Evolutionary conservation across 2,329 filamentous ascomycete genomes (phyloP), one percentile per base, ranked within the genome.

Genomic region (Sordariomycetes sp.): DNA sequence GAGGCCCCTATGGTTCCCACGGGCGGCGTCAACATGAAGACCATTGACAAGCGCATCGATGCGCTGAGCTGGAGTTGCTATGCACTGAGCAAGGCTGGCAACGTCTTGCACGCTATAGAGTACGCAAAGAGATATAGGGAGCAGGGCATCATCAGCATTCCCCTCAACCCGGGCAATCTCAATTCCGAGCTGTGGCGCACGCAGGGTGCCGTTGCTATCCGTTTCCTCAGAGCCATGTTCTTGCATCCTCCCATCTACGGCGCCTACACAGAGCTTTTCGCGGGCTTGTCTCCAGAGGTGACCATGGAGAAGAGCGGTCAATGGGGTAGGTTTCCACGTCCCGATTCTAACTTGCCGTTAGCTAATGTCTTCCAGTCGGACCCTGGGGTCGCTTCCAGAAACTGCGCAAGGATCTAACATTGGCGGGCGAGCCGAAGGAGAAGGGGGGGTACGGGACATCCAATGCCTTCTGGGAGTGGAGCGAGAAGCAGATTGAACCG

Each of bases 191-290:
- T 59, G 7, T 49, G 42, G 29, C 48, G 53, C 4, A 32, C 35
- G 10, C 43, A 45, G 30, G 38, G 41, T n/a, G 20, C 42, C 8
- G 11, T 42, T 6, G 20, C 39, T 4, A 37, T 28, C 4, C n/a
- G 34, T 3, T 4, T 49, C 3, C 21, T 44, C 18, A 43, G 34
- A 24, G 16, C 42, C 5, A 40, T 43, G 23, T 32, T 43, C 19
- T 14, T 44, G 5, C 43, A 51, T 32, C 47, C 51, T 5, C 11
- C 48, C 4, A 42, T 55, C n/a, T 43, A 58, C 24, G 67, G 66
- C 3, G 66, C 65, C 0, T 70, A 67, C 39, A 69, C 67, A 0
- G 59, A 67, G 44, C 47, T 72, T 2, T 72, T 59, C 39, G 61
- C 65, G 6, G 65, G 55, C 0, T 48, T 67, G 30, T 60, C 63